Evolutionary conservation across 345 rosid genomes (phyloP).

Genomic region (Erodium maritimum): DNA sequence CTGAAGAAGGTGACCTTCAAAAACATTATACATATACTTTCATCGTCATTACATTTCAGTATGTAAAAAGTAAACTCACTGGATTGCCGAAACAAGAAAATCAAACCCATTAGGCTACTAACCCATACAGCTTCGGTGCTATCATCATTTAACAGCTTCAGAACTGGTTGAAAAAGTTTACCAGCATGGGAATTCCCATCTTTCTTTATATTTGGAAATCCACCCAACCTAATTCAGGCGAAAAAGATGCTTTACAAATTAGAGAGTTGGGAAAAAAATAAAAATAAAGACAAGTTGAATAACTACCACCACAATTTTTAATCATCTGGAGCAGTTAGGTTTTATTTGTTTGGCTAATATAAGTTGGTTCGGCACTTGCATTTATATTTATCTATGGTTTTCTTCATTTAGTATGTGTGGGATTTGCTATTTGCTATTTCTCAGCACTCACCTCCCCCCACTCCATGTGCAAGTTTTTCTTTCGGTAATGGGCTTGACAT

Average conservation of each 20-base stretch:
- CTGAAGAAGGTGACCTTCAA: background rate
- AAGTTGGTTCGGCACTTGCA: no score
- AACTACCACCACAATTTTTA: background rate
- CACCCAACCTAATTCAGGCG: constrained; percentile 43
- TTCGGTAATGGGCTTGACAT: no score
- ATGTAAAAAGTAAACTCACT: background rate
- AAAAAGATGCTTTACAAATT: background rate
- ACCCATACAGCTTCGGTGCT: constrained; percentile 55
- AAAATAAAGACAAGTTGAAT: background rate
- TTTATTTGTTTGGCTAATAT: no score
- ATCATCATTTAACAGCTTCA: constrained; percentile 64
- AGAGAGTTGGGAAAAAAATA: background rate
- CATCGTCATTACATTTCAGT: background rate
- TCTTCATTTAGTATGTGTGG: no score
- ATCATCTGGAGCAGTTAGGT: no score
- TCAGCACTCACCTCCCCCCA: no score
- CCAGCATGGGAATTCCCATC: constrained; percentile 51
- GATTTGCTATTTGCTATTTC: no score
- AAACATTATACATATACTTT: background rate
- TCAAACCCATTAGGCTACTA: constrained; percentile 15
- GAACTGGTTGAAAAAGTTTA: constrained; percentile 49
- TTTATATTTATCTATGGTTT: no score
- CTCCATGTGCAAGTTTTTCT: no score
- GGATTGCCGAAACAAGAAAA: background rate
- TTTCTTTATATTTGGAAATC: constrained; percentile 54